Evolutionary conservation across 768 basidiomycete genomes (phyloP).

Genomic region (Podaxis pistillaris): DNA sequence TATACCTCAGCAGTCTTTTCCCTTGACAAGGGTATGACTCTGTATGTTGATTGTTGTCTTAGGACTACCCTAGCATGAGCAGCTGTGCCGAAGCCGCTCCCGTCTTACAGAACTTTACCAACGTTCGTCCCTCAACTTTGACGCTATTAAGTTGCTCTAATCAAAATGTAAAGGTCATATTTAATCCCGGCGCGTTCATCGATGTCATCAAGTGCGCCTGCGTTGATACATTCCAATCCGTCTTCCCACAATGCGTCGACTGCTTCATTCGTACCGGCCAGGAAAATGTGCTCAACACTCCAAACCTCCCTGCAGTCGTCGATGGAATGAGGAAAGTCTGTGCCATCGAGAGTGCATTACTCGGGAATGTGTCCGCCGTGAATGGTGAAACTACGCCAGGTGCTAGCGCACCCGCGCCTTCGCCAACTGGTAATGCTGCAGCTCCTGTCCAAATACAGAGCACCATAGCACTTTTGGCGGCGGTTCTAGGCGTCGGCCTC

Average conservation of each 20-base stretch:
- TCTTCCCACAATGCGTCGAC: conserved; percentile 65
- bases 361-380: conserved; percentile 48
- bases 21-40: neutral
- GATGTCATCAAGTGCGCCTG: conserved; percentile 65
- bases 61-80: conserved; percentile 53
- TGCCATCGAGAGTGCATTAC: conserved; percentile 45
- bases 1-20: no score
- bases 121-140: conserved; percentile 31
- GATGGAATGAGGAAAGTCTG: conserved; percentile 52
- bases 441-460: neutral
- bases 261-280: conserved; percentile 64
- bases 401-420: neutral
- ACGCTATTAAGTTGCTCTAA: neutral
- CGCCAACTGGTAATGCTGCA: neutral
- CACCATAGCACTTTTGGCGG: neutral
- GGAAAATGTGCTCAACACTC: conserved; percentile 44
- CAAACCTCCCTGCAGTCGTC: conserved; percentile 47
- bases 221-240: conserved; percentile 41
- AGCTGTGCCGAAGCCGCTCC: conserved; percentile 58
- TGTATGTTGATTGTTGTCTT: neutral
- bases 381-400: conserved; percentile 28
- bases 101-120: conserved; percentile 54
- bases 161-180: conserved; percentile 44
- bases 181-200: conserved; percentile 63
- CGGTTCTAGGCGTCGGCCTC: neutral